Evolutionary conservation across 2,329 filamentous ascomycete species (phyloP), one percentile per base, ranked within the genome.

Genomic region (Zymoseptoria ardabiliae): DNA sequence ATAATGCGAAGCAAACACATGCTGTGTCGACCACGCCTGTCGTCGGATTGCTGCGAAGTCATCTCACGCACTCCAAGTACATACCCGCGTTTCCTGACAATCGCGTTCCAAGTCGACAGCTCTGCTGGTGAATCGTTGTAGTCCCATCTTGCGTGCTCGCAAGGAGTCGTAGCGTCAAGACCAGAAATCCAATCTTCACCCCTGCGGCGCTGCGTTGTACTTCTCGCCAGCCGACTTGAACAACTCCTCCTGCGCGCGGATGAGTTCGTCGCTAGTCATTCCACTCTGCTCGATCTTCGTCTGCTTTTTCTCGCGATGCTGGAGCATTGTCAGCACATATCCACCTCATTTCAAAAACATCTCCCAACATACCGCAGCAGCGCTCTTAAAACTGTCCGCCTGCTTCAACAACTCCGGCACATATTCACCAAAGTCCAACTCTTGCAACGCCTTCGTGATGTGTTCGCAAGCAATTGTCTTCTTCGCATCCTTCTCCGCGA

Each of bases 381-480:
- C 86, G 72, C 95, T 91, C 76, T 96, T 97, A 74, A 97, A 94
- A 71, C 96, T 90, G 57, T 87, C 87, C 2, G 92, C 92, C 9
- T 94, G 91, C 66, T 91, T 89, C 58, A 91, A 77, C 11, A 99
- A 90, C 61, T 92, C 89, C 17, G 88, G 85, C 6, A 99, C 89
- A 71, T 97, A 99, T 68, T 96, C 91, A 9, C 86, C 83, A 74
- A 97, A 99, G 1, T 93, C 94, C 20, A 99, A 84, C 69, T 96
- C 90, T 69, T 93, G 89, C 50, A 99, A 82, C 0, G 94, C 94
- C 71, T 93, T 93, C 71, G 93, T 95, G 69, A 99, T 95, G 78
- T 99, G 94, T 70, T 99, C 94, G 74, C 91, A 96, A 11, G 93
- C 93, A 68, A 99, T 99, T 3, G 94, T 99, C 82, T 99, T 99